Conservation (phyloP, 768 basidiomycete genomes). For the Russula sp. region DNA sequence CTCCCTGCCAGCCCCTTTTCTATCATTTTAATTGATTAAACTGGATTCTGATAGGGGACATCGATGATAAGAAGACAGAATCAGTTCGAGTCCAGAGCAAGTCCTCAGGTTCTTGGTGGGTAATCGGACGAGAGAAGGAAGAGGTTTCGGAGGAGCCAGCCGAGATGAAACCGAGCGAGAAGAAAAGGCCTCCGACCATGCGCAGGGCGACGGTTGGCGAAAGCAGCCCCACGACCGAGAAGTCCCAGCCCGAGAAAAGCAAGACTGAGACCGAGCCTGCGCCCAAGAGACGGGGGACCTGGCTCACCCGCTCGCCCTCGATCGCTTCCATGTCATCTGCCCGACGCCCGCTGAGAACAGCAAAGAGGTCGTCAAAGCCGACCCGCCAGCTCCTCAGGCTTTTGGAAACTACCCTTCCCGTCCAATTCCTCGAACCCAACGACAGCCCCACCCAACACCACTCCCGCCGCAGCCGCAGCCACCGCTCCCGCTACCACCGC, state of each 20-base stretch:
- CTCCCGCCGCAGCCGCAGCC: neutral
- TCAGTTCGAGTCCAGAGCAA: conserved; percentile 57
- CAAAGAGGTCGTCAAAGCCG: conserved; percentile 21
- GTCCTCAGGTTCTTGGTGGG: conserved; percentile 54
- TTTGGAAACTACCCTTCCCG: conserved; percentile 20
- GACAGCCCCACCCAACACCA: neutral
- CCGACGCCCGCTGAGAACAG: conserved; percentile 6
- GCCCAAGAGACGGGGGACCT: conserved; percentile 16
- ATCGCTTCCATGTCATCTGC: conserved; percentile 15
- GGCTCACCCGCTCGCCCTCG: conserved; percentile 26
- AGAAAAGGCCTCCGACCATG: conserved; percentile 16
- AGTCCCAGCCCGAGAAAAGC: conserved; percentile 8
- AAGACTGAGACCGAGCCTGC: conserved; percentile 15
- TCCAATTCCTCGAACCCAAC: conserved; percentile 11
- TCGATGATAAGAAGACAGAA: conserved; percentile 58
- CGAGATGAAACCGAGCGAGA: conserved; percentile 15
- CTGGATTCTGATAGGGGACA: conserved; percentile 51
- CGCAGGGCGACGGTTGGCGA: conserved; percentile 21
- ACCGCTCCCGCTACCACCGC: neutral
- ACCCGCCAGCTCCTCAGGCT: conserved; percentile 14
- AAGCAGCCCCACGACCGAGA: conserved; percentile 1
- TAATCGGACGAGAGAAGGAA: conserved; percentile 36
- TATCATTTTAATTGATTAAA: neutral
- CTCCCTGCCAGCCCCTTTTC: neutral
- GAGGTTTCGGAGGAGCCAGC: conserved; percentile 12